A percentile compares a stretch with the other conserved stretches of the same genome.
phyloP scores from a whole-genome alignment of 768 basidiomycete species.

The Termitomyces sp. region DNA sequence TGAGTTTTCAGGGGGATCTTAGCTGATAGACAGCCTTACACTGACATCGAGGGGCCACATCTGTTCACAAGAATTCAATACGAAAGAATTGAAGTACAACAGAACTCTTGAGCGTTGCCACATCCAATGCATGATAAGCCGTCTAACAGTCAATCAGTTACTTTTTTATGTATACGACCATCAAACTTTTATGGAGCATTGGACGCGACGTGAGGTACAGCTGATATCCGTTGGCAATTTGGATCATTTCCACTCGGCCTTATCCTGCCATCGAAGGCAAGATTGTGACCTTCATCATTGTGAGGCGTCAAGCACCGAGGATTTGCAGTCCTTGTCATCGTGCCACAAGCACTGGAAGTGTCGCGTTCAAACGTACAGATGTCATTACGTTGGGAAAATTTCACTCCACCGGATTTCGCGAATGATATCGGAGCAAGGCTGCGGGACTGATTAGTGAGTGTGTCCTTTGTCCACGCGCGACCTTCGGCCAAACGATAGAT shows the following conservation, averaged over 20 bases:
- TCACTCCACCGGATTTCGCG: neutral
- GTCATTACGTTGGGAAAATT: neutral
- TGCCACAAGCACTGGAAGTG: neutral
- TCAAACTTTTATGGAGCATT: neutral
- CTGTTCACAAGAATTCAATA: neutral
- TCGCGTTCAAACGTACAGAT: conserved; percentile 1
- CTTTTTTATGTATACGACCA: neutral
- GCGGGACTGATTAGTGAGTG: conserved; percentile 14
- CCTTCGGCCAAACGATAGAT: neutral
- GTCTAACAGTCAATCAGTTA: neutral
- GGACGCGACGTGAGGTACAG: neutral
- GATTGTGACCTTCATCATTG: neutral
- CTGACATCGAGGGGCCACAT: neutral
- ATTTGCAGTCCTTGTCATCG: neutral
- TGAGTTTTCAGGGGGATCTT: neutral
- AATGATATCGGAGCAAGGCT: conserved; percentile 14
- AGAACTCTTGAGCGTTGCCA: neutral
- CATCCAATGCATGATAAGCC: neutral
- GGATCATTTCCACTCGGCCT: neutral
- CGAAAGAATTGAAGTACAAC: too few species aligned
- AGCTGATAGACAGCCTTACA: neutral
- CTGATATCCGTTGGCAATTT: neutral
- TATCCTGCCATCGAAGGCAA: neutral
- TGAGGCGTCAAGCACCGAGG: neutral
- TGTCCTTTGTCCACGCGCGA: conserved; percentile 12